Base-by-base conservation (phyloP, 371 early-diverging fungal species). In the Apophysomyces ossiformis region DNA sequence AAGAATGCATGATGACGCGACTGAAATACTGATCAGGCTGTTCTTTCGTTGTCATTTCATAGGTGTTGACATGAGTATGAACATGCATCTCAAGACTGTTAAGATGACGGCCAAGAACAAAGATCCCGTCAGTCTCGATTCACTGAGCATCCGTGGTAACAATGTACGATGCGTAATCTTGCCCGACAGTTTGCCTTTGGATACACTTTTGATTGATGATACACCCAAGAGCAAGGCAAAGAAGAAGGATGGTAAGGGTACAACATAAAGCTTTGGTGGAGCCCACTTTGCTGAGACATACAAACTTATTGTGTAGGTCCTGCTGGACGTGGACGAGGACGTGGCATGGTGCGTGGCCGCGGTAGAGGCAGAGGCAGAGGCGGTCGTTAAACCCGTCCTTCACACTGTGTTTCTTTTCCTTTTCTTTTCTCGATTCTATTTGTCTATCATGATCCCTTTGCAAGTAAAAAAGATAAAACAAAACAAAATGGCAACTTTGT, bases 41-140 rank as follows among this genome's bases (percentile, higher is more conserved):
- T 39, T 54, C n/a, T 5, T 37, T 37, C 44, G 4, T 39, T 50
- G 18, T 11, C 16, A 37, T 54, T 36, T 12, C 69, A 4, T 41
- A 87, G 89, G 95, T 38, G 97, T 98, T 50, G 99, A 99, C 75
- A 96, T 99, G 96, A 91, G 93, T 80, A 99, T 99, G 99, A 99
- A 99, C 79, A 98, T 95, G 64, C 98, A 98, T 78, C 85, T 99
- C 79, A 97, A 97, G 75, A 91, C 93, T 16, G 99, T 98, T 63
- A 98, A 98, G 79, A 95, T 98, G 97, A 98, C 98, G 1, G 92
- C 97, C 37, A 92, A 93, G 76, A 91, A 90, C 82, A 92, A 91
- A 82, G 97, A 98, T 66, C 95, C 99, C 16, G 84, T 88, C 61
- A 87, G 85, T 63, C 83, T 99, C 47, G 99, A 99, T 70, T 85